Percentiles rank a stretch among this genome's conserved stretches.
Evolutionary conservation across 2,329 filamentous ascomycete genomes (phyloP).

Genomic region (Neoascochyta sp.): DNA sequence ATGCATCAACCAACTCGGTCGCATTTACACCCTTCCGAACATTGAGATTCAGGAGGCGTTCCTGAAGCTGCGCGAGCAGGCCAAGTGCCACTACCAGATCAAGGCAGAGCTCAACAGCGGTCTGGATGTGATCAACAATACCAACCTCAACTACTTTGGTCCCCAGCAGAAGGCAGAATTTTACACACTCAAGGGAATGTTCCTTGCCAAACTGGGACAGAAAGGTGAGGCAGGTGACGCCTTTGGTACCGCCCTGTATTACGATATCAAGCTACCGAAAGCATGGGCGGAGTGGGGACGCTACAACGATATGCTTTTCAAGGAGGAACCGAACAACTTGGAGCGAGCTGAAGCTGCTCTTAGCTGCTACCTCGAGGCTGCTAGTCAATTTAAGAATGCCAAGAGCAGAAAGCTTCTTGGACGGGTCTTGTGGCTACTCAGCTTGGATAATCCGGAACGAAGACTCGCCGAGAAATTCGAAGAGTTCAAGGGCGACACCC

Average conservation of each 20-base stretch:
- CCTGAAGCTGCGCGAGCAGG: slow-evolving; percentile 95
- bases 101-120: slow-evolving; percentile 86
- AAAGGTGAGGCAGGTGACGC: slow-evolving; percentile 89
- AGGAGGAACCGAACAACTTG: slow-evolving; percentile 78
- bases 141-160: slow-evolving; percentile 97
- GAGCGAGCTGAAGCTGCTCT: slow-evolving; percentile 85
- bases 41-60: slow-evolving; percentile 99
- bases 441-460: slow-evolving; percentile 83
- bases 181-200: slow-evolving; percentile 99
- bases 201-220: slow-evolving; percentile 87
- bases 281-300: slow-evolving; percentile 99
- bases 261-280: slow-evolving; percentile 91
- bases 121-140: slow-evolving; percentile 98
- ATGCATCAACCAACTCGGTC: slow-evolving; percentile 92
- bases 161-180: slow-evolving; percentile 96
- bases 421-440: slow-evolving; percentile 91
- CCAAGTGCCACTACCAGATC: slow-evolving; percentile 98
- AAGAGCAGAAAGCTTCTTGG: slow-evolving; percentile 93
- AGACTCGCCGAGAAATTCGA: slow-evolving; percentile 83
- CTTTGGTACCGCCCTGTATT: slow-evolving; percentile 91
- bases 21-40: slow-evolving; percentile 97
- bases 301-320: slow-evolving; percentile 96
- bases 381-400: slow-evolving; percentile 92
- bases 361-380: slow-evolving; percentile 93
- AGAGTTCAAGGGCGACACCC: slow-evolving; percentile 94